phyloP scores from a whole-genome alignment of 345 rosid species.

The Heritiera littoralis region DNA sequence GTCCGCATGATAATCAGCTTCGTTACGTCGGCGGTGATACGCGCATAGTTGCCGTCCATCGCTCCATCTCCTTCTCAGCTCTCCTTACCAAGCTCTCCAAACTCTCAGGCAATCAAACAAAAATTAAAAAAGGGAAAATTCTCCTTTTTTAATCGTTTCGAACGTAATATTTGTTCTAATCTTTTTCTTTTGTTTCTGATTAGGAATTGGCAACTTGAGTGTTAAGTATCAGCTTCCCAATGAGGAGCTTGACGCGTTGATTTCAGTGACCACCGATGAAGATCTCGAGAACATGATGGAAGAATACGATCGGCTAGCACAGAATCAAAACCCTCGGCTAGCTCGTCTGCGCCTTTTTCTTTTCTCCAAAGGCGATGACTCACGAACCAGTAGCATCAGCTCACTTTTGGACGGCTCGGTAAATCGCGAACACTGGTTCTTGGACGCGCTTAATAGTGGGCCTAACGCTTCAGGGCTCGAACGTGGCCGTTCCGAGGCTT shows the following conservation, averaged over 20 bases:
- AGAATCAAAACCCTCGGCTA: constrained; percentile 65
- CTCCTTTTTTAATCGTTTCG: background rate
- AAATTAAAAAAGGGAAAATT: too few species aligned
- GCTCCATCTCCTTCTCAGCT: constrained; percentile 58
- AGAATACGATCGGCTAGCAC: constrained; percentile 80
- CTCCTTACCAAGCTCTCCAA: constrained; percentile 73
- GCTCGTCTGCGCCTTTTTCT: constrained; percentile 87
- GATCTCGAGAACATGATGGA: constrained; percentile 98
- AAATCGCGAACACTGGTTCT: constrained; percentile 88
- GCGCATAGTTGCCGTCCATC: constrained; percentile 80
- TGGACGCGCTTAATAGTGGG: constrained; percentile 82
- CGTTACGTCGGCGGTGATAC: constrained; percentile 97
- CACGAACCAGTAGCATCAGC: constrained; percentile 75
- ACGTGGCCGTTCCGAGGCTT: constrained; percentile 79
- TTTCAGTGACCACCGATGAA: constrained; percentile 91
- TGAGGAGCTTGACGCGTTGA: constrained; percentile 94
- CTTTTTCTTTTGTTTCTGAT: background rate
- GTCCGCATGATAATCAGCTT: constrained; percentile 92
- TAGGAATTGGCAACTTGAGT: constrained; percentile 60
- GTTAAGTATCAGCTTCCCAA: constrained; percentile 96
- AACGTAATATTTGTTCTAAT: constrained; percentile 15
- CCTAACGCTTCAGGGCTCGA: constrained; percentile 50
- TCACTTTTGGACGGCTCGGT: constrained; percentile 82
- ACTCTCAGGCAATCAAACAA: constrained; percentile 53
- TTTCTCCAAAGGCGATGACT: constrained; percentile 60